Evolutionary conservation across 2,329 filamentous ascomycete species (phyloP).

Genomic region (Ophiosphaerella korrae): DNA sequence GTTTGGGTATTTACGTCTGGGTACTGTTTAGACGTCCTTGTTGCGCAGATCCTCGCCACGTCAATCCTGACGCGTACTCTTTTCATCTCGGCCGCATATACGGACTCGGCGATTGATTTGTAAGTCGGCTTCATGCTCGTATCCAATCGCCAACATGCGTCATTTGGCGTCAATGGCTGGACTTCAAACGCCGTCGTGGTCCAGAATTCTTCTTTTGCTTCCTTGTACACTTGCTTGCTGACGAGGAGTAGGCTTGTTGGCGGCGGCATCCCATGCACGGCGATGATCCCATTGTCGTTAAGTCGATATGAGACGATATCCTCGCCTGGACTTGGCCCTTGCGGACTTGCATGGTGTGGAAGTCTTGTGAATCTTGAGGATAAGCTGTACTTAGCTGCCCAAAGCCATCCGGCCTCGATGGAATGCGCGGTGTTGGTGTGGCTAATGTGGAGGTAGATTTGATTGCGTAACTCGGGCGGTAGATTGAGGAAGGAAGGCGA

Average conservation of each 20-base stretch:
- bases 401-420: background rate
- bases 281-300: conserved; percentile 6
- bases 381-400: background rate
- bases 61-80: conserved; percentile 9
- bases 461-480: conserved; percentile 13
- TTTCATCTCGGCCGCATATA: background rate
- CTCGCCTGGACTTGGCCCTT: background rate
- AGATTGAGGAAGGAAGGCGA: conserved; percentile 10
- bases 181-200: conserved; percentile 9
- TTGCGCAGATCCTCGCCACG: conserved; percentile 2
- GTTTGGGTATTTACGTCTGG: background rate
- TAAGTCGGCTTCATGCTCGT: conserved; percentile 5
- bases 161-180: conserved; percentile 9
- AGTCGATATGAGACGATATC: conserved; percentile 1
- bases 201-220: conserved; percentile 7
- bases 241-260: conserved; percentile 6
- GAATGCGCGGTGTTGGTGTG: background rate
- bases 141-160: conserved; percentile 6
- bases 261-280: conserved; percentile 4
- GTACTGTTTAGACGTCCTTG: background rate
- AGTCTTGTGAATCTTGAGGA: no score
- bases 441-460: conserved; percentile 7
- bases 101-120: conserved; percentile 1
- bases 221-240: conserved; percentile 8
- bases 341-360: background rate